Percentiles rank a stretch among this genome's conserved stretches.
Conservation (phyloP, 1,284 basidiomycete genomes). For the Ceratobasidium sp. region DNA sequence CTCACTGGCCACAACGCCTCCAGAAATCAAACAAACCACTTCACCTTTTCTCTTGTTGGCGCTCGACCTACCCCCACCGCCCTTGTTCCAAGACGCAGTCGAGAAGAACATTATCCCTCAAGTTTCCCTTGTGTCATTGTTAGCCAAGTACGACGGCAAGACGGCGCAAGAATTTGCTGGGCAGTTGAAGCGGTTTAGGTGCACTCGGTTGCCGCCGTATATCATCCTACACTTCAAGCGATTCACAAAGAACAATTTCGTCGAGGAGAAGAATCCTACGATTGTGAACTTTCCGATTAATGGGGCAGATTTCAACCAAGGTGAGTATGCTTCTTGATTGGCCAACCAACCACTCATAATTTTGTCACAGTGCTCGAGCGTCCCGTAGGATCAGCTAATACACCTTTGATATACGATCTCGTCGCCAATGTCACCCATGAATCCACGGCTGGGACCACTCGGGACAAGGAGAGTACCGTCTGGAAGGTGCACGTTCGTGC, state of each 20-base stretch:
- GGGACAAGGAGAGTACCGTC: constrained; percentile 83
- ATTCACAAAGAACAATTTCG: constrained; percentile 97
- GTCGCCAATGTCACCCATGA: constrained; percentile 96
- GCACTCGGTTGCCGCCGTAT: constrained; percentile 86
- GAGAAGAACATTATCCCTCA: constrained; percentile 99
- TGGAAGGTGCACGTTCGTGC: constrained; percentile 93
- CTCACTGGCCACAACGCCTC: constrained; percentile 39
- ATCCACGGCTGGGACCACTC: constrained; percentile 90
- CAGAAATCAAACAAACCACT: constrained; percentile 84
- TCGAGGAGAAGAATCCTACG: constrained; percentile 98
- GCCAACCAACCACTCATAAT: constrained; percentile 26
- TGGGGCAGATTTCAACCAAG: constrained; percentile 89
- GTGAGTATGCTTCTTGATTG: constrained; percentile 59
- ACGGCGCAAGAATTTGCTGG: constrained; percentile 90
- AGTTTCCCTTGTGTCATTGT: constrained; percentile 86
- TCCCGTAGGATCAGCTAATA: constrained; percentile 56
- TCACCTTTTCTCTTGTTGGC: constrained; percentile 96
- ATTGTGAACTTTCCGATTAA: constrained; percentile 96
- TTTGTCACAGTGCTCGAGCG: constrained; percentile 73
- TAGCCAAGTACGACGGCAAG: constrained; percentile 95
- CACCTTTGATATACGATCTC: constrained; percentile 86
- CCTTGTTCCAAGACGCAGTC: constrained; percentile 92
- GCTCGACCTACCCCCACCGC: constrained; percentile 94
- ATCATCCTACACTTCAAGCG: constrained; percentile 96
- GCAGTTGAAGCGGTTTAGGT: constrained; percentile 87